Percentiles rank a stretch among this genome's conserved stretches.
Evolutionary conservation across 2,329 filamentous ascomycete genomes (phyloP).

Genomic region (Blumeriella jaapii): DNA sequence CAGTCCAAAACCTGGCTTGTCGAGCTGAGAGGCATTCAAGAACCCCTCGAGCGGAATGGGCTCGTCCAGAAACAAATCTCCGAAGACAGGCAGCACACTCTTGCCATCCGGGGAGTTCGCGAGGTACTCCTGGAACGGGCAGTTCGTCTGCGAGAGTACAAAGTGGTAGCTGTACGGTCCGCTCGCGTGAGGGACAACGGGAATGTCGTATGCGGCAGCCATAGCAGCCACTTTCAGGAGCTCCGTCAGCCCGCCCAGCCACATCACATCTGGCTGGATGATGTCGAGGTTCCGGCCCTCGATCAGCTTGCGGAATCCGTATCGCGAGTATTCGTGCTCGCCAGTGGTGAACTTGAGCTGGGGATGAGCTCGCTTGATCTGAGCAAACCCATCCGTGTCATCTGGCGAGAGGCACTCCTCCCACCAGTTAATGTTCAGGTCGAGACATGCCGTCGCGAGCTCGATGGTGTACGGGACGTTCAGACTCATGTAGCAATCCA

Average conservation of each 20-base stretch:
- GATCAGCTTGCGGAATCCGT: constrained; percentile 88
- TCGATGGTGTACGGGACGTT: constrained; percentile 91
- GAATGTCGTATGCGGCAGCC: constrained; percentile 87
- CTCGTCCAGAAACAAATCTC: constrained; percentile 81
- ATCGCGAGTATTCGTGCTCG: constrained; percentile 90
- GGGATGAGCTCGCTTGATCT: constrained; percentile 84
- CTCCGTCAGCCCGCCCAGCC: constrained; percentile 88
- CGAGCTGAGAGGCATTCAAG: constrained; percentile 66
- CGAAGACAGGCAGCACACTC: constrained; percentile 83
- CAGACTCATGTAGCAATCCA: constrained; percentile 95
- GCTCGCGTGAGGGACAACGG: constrained; percentile 88
- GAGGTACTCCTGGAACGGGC: constrained; percentile 91
- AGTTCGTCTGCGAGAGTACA: constrained; percentile 85
- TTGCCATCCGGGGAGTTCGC: constrained; percentile 88
- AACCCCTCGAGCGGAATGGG: constrained; percentile 77
- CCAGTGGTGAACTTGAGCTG: constrained; percentile 89
- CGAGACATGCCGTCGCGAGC: constrained; percentile 70
- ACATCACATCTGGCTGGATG: constrained; percentile 94
- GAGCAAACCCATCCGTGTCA: constrained; percentile 80
- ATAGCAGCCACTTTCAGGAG: constrained; percentile 79
- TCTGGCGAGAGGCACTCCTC: constrained; percentile 88
- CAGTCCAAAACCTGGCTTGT: constrained; percentile 84
- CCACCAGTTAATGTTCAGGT: constrained; percentile 93
- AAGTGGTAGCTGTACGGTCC: constrained; percentile 95
- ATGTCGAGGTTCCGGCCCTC: constrained; percentile 89